These are phyloP conservation scores for Cetradonia linearis DNA, from an alignment of 495 filamentous ascomycete species.

Conservation along the genomic window DNA sequence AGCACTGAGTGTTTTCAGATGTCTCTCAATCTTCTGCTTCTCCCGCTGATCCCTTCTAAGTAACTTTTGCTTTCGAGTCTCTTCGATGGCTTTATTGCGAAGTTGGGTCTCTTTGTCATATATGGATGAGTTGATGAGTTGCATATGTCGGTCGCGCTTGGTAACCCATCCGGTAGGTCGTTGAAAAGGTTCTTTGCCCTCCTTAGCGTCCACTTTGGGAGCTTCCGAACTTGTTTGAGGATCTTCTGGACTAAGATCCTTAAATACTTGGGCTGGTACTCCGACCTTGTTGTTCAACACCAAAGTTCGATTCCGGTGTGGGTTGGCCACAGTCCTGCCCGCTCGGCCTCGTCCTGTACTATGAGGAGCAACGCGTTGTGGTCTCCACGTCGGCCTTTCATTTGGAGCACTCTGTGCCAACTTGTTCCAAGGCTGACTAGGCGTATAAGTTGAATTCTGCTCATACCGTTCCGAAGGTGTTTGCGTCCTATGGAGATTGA, in stretches of 20 bases:
- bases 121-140: conserved; percentile 75
- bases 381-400: conserved; percentile 22
- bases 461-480: conserved; percentile 29
- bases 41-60: conserved; percentile 52
- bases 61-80: conserved; percentile 53
- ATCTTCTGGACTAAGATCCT: neutral
- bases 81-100: conserved; percentile 64
- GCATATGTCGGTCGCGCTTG: conserved; percentile 74
- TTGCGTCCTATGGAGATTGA: conserved; percentile 73
- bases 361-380: conserved; percentile 34
- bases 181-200: conserved; percentile 27
- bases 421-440: conserved; percentile 18
- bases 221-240: conserved; percentile 26
- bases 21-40: conserved; percentile 46
- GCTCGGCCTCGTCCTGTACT: conserved; percentile 37
- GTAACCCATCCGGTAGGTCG: conserved; percentile 53
- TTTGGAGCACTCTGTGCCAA: conserved; percentile 19
- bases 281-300: conserved; percentile 51
- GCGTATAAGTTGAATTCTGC: neutral
- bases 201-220: conserved; percentile 33
- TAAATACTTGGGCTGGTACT: conserved; percentile 7
- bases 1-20: conserved; percentile 26
- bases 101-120: conserved; percentile 66
- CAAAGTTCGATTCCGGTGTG: conserved; percentile 61
- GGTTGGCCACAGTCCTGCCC: conserved; percentile 29